Conservation (phyloP, 2,329 filamentous ascomycete species). For the Pleomassaria siparia region DNA sequence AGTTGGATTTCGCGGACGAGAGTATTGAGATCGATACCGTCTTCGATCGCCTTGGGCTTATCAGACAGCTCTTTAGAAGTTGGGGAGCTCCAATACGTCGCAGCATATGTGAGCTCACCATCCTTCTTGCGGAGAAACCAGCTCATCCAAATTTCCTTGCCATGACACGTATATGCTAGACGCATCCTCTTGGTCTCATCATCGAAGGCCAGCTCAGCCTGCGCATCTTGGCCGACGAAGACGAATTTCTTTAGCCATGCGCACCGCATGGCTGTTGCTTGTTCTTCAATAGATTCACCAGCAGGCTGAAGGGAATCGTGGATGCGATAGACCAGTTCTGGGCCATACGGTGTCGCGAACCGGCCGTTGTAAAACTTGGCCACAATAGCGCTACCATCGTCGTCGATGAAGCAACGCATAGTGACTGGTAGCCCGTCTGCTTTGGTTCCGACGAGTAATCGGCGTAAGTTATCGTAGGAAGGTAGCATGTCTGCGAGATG, state of each 20-base stretch:
- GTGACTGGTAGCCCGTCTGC: background rate
- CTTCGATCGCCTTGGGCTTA: background rate
- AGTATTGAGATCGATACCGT: background rate
- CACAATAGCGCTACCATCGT: background rate
- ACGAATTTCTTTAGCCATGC: background rate
- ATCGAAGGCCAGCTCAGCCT: background rate
- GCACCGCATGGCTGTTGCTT: background rate
- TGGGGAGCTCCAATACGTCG: background rate
- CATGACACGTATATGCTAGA: background rate
- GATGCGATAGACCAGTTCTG: background rate
- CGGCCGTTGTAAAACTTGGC: background rate
- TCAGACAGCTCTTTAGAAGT: too few species aligned
- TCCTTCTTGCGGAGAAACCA: background rate
- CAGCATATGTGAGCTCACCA: background rate
- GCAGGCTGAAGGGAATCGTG: background rate
- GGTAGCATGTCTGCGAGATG: too few species aligned
- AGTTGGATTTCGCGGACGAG: background rate
- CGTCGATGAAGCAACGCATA: background rate
- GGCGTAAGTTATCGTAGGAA: background rate
- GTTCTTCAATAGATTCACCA: background rate
- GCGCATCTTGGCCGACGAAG: background rate
- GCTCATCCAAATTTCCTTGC: background rate
- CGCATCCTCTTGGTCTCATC: background rate
- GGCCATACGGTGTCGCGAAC: background rate
- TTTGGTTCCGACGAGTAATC: background rate